Evolutionary conservation across 495 filamentous ascomycete species (phyloP).

Genomic region (Tuber aestivum): DNA sequence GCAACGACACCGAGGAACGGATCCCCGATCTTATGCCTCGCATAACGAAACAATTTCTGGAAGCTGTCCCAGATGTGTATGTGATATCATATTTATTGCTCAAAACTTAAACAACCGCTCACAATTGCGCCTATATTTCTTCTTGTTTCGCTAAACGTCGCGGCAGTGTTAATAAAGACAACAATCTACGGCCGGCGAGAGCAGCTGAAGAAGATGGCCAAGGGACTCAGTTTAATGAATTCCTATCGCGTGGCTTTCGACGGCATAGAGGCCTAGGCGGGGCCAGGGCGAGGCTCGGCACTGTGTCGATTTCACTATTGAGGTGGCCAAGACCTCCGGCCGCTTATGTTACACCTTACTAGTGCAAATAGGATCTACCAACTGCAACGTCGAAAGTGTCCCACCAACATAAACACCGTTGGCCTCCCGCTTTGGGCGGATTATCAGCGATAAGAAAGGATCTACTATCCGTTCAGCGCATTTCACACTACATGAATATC

Average conservation of each 20-base stretch:
- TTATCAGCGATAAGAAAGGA: neutral
- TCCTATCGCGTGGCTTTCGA: neutral
- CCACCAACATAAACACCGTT: neutral
- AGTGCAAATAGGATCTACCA: neutral
- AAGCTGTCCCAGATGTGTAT: neutral
- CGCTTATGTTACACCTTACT: neutral
- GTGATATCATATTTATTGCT: neutral
- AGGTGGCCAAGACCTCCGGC: neutral
- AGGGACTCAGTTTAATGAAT: neutral
- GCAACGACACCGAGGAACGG: neutral
- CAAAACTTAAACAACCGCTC: neutral
- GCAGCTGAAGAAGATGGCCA: neutral
- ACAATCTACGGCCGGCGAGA: neutral
- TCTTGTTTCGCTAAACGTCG: neutral
- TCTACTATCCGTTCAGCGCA: neutral
- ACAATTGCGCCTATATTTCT: neutral
- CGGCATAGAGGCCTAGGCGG: neutral
- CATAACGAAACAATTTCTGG: neutral
- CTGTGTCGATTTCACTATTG: neutral
- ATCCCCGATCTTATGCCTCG: neutral
- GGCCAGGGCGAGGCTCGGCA: neutral
- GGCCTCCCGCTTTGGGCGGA: neutral
- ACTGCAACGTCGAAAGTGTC: neutral
- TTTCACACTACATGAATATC: neutral
- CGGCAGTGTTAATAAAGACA: neutral